Conservation (phyloP, 768 basidiomycete species). For the Psilocybe sp. region DNA sequence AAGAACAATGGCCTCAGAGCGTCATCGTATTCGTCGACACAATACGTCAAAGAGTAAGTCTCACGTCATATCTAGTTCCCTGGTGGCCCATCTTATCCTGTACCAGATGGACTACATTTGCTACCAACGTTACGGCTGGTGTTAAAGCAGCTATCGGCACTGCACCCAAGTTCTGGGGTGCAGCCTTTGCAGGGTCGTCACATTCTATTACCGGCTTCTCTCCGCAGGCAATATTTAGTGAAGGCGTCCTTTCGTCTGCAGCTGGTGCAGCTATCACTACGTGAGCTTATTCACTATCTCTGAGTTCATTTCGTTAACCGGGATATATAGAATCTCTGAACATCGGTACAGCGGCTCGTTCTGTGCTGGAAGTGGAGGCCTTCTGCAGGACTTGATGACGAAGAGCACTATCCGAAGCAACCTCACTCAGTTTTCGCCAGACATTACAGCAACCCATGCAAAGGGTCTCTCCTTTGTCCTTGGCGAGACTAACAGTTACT, state of each 20-base stretch:
- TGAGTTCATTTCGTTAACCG: neutral
- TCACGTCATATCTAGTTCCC: neutral
- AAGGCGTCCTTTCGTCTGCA: conserved; percentile 45
- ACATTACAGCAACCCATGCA: conserved; percentile 47
- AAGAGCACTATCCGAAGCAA: conserved; percentile 59
- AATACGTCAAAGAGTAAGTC: conserved; percentile 51
- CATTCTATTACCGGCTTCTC: conserved; percentile 51
- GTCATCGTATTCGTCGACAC: conserved; percentile 28
- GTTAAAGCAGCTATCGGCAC: conserved; percentile 28
- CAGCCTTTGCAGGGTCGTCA: conserved; percentile 48
- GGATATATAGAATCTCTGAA: conserved; percentile 45
- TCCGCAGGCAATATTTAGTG: conserved; percentile 54
- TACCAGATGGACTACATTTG: conserved; percentile 53
- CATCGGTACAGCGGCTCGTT: conserved; percentile 62
- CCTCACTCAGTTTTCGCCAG: conserved; percentile 46
- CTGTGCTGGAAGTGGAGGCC: conserved; percentile 49
- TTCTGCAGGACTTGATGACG: conserved; percentile 65
- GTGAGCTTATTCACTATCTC: conserved; percentile 29
- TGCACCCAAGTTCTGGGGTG: conserved; percentile 45
- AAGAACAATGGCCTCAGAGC: conserved; percentile 39
- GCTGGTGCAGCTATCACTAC: conserved; percentile 51
- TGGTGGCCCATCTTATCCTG: neutral
- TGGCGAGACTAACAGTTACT: conserved; percentile 59
- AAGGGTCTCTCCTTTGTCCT: conserved; percentile 54
- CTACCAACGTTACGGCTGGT: conserved; percentile 34